Percentiles rank a stretch among this genome's conserved stretches.
Conservation (phyloP, 331 rosid species). For the Spiraea crenata region DNA sequence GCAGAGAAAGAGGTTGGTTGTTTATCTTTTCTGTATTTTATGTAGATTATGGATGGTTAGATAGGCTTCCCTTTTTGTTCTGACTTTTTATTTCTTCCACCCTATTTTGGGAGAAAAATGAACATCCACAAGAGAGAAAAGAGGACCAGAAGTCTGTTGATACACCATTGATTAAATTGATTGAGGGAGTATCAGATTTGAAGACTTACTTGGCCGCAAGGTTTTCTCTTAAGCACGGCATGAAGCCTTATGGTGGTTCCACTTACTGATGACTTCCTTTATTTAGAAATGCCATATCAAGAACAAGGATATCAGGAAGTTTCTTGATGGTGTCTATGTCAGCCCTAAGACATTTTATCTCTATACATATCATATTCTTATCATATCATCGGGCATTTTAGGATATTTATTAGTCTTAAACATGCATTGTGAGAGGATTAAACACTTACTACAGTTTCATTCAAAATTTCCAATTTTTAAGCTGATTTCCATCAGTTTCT, state of each 20-base stretch:
- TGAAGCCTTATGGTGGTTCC: constrained; percentile 87
- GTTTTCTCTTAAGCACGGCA: constrained; percentile 72
- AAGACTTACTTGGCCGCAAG: constrained; percentile 70
- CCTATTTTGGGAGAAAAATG: constrained; percentile 51
- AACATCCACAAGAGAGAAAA: constrained; percentile 62
- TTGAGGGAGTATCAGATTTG: constrained; percentile 60
- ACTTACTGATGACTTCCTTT: too few relatives aligned
- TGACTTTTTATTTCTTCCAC: neutral
- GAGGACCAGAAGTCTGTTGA: constrained; percentile 74
- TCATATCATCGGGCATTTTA: too few relatives aligned
- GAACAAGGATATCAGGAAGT: too few relatives aligned
- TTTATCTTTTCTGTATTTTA: neutral
- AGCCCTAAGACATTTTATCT: too few relatives aligned
- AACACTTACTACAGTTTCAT: too few relatives aligned
- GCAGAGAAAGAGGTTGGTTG: constrained; percentile 31
- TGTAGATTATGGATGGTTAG: neutral
- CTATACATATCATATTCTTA: too few relatives aligned
- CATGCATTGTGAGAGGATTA: too few relatives aligned
- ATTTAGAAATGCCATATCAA: too few relatives aligned
- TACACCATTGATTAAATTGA: constrained; percentile 45
- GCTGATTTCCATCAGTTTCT: too few relatives aligned
- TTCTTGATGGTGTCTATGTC: too few relatives aligned
- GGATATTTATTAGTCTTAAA: too few relatives aligned
- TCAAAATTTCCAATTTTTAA: too few relatives aligned
- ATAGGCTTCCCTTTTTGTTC: neutral